Evolutionary conservation across 2,329 filamentous ascomycete genomes (phyloP).

Genomic region (Aurifilum marmelostoma): DNA sequence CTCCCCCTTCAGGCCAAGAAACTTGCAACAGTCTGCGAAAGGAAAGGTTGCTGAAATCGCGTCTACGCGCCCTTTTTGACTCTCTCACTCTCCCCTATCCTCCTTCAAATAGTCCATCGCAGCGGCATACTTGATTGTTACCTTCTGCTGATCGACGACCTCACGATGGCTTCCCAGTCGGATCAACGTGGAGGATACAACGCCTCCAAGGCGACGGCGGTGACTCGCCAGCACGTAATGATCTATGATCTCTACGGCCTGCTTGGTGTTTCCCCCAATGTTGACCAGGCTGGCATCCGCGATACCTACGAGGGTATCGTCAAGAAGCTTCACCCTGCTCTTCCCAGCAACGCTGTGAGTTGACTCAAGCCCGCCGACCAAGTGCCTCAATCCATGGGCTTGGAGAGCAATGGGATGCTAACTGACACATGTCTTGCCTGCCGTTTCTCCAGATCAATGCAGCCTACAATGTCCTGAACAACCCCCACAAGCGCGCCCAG

Average conservation of each 20-base stretch:
- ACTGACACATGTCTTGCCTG: neutral
- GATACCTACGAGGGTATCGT: constrained; percentile 17
- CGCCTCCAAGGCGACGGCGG: constrained; percentile 10
- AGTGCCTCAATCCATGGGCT: too few species aligned
- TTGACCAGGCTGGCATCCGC: constrained; percentile 20
- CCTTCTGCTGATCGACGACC: neutral
- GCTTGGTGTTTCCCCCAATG: constrained; percentile 19
- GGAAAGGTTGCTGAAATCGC: neutral
- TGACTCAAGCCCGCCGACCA: too few species aligned
- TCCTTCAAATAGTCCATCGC: too few species aligned
- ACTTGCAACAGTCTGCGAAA: neutral
- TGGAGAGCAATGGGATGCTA: too few species aligned
- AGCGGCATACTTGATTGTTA: neutral
- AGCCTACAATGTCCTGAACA: constrained; percentile 20
- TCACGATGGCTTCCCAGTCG: constrained; percentile 14
- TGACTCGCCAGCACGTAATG: constrained; percentile 18
- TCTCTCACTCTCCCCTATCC: too few species aligned
- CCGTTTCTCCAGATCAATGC: constrained; percentile 14
- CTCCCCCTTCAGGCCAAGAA: neutral
- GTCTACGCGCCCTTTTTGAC: neutral
- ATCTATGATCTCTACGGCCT: constrained; percentile 28
- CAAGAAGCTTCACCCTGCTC: constrained; percentile 13
- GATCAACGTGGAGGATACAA: constrained; percentile 8
- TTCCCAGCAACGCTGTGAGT: constrained; percentile 16
- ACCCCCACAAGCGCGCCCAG: constrained; percentile 25